Evolutionary conservation across 78 protist genomes (phyloP).

Genomic region (Dictyostelium firmibasis): DNA sequence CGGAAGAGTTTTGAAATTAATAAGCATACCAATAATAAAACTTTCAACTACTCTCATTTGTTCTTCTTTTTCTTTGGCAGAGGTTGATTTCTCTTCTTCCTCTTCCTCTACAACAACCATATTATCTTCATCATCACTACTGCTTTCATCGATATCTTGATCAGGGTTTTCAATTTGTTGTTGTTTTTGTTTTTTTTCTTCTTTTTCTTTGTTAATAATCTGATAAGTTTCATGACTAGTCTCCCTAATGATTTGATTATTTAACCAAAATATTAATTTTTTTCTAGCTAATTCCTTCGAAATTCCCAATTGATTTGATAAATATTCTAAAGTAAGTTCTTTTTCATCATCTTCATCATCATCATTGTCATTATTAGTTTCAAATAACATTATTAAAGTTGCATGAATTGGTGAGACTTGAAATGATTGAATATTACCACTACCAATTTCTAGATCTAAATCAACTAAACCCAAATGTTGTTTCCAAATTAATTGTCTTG

Average conservation of each 20-base stretch:
- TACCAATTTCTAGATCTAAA: constrained; percentile 63
- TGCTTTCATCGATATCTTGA: not conserved
- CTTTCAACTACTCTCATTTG: constrained; percentile 43
- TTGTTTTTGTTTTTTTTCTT: not conserved
- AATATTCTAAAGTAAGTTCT: not conserved
- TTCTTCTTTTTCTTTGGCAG: constrained; percentile 36
- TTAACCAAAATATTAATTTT: constrained; percentile 75
- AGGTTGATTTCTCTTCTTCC: constrained; percentile 3
- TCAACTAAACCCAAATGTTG: constrained; percentile 82
- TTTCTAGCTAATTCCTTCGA: constrained; percentile 23
- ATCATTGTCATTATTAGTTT: not conserved
- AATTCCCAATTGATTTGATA: constrained; percentile 14
- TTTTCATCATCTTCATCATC: not conserved
- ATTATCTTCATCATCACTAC: constrained; percentile 6
- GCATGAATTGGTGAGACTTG: constrained; percentile 84
- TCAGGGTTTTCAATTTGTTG: not conserved
- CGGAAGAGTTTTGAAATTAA: constrained; percentile 72
- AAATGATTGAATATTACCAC: constrained; percentile 10
- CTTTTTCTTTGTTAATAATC: not conserved
- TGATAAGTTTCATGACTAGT: not conserved
- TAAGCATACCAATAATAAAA: constrained; percentile 84
- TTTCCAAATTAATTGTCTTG: constrained; percentile 85
- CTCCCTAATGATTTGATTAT: constrained; percentile 62
- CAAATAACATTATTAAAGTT: constrained; percentile 51
- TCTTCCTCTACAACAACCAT: not conserved